Conservation (phyloP, 1,139 yeast species). For the Magnusiomyces suaveolens region DNA sequence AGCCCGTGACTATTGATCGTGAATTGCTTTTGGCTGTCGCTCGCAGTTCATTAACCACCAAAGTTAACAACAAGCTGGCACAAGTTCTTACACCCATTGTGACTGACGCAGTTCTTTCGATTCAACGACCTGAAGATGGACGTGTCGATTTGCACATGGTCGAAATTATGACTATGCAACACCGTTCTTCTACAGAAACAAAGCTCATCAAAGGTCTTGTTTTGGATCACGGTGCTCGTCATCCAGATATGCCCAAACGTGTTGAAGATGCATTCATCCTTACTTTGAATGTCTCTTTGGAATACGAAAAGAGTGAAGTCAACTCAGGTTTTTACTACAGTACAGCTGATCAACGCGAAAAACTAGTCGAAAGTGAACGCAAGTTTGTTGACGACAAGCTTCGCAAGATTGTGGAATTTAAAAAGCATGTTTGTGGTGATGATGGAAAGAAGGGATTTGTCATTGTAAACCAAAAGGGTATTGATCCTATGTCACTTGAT, state of each 20-base stretch:
- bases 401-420: slow-evolving; percentile 81
- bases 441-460: slow-evolving; percentile 75
- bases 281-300: slow-evolving; percentile 86
- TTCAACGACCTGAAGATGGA: slow-evolving; percentile 44
- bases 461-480: slow-evolving; percentile 95
- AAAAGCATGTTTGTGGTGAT: slow-evolving; percentile 80
- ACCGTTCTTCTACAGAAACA: slow-evolving; percentile 76
- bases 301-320: slow-evolving; percentile 96
- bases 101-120: slow-evolving; percentile 87
- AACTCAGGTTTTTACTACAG: slow-evolving; percentile 94
- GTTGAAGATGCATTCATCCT: slow-evolving; percentile 76
- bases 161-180: slow-evolving; percentile 98
- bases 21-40: slow-evolving; percentile 89
- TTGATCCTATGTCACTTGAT: slow-evolving; percentile 96
- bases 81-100: slow-evolving; percentile 86
- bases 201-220: slow-evolving; percentile 80
- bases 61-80: slow-evolving; percentile 65
- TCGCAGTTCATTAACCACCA: slow-evolving; percentile 77
- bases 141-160: slow-evolving; percentile 89
- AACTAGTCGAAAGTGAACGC: slow-evolving; percentile 87
- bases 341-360: slow-evolving; percentile 91
- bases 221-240: slow-evolving; percentile 96
- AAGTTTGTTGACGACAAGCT: slow-evolving; percentile 91
- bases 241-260: slow-evolving; percentile 95
- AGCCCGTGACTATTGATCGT: slow-evolving; percentile 48